Conservation (phyloP, 495 filamentous ascomycete genomes). For the Talaromyces wortmannii region DNA sequence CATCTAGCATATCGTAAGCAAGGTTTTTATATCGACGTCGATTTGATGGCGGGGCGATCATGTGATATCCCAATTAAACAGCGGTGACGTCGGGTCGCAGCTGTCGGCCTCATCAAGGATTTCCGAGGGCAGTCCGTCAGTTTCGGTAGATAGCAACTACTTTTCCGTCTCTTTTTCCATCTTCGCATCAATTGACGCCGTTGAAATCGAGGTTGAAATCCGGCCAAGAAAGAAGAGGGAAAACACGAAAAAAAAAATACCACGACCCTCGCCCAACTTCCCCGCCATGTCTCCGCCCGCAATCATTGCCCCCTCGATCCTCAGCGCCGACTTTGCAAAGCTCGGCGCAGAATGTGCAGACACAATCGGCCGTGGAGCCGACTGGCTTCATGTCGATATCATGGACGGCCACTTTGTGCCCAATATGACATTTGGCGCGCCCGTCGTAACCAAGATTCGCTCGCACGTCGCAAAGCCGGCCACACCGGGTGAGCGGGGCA, state of each 20-base stretch:
- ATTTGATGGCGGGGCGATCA: neutral
- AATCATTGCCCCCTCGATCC: slow-evolving; percentile 94
- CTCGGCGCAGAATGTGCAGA: slow-evolving; percentile 77
- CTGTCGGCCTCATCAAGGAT: neutral
- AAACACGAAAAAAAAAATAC: too few species aligned
- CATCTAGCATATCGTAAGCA: too few species aligned
- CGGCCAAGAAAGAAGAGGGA: too few species aligned
- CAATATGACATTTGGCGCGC: slow-evolving; percentile 94
- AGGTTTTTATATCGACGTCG: too few species aligned
- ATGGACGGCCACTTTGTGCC: slow-evolving; percentile 99
- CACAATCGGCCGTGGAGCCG: slow-evolving; percentile 75
- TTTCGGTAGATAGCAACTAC: neutral
- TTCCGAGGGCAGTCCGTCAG: neutral
- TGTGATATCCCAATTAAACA: neutral
- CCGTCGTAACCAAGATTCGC: slow-evolving; percentile 90
- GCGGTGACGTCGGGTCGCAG: neutral
- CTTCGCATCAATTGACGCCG: neutral
- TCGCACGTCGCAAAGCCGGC: slow-evolving; percentile 64
- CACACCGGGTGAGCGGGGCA: slow-evolving; percentile 62
- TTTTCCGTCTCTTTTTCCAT: neutral
- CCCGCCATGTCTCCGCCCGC: slow-evolving; percentile 72
- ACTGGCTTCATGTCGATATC: slow-evolving; percentile 76
- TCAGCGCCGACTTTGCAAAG: slow-evolving; percentile 89
- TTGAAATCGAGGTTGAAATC: too few species aligned
- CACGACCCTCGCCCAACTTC: neutral